phyloP scores from a whole-genome alignment of 139 green algal species.

The Gonium pectorale region DNA sequence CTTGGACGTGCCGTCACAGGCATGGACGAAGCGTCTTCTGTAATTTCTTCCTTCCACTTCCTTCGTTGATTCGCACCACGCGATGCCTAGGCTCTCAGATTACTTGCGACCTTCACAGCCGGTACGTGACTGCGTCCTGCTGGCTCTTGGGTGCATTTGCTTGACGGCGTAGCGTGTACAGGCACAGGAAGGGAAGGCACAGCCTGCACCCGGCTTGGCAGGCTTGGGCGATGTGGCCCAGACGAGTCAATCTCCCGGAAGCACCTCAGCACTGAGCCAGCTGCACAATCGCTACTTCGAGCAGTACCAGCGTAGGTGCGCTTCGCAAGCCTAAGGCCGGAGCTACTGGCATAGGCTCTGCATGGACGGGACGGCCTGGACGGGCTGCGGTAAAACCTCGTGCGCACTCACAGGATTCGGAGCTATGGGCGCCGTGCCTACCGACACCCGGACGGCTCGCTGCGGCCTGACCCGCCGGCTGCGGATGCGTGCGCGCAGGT shows the following conservation, averaged over 20 bases:
- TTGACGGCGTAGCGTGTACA: background rate
- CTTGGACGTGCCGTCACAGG: too few species aligned
- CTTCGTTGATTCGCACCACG: too few species aligned
- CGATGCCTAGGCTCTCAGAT: constrained; percentile 8
- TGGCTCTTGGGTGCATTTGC: background rate
- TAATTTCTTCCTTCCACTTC: too few species aligned
- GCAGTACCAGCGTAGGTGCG: constrained; percentile 13
- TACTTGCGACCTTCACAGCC: background rate
- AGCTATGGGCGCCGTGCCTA: background rate
- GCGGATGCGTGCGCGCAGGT: constrained; percentile 3
- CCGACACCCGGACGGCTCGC: constrained; percentile 25
- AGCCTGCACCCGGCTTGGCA: background rate
- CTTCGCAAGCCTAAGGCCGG: background rate
- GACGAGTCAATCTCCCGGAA: background rate
- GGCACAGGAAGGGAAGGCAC: background rate
- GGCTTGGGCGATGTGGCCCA: background rate
- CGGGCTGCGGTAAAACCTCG: background rate
- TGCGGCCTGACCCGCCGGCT: background rate
- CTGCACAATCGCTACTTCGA: constrained; percentile 17
- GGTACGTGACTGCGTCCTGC: background rate
- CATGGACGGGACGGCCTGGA: background rate
- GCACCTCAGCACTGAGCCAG: background rate
- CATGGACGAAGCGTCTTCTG: too few species aligned
- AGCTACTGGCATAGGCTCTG: background rate
- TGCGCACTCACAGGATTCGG: background rate